phyloP scores from a whole-genome alignment of 192 early-diverging fungal genomes.

The Hyaloraphidium curvatum region DNA sequence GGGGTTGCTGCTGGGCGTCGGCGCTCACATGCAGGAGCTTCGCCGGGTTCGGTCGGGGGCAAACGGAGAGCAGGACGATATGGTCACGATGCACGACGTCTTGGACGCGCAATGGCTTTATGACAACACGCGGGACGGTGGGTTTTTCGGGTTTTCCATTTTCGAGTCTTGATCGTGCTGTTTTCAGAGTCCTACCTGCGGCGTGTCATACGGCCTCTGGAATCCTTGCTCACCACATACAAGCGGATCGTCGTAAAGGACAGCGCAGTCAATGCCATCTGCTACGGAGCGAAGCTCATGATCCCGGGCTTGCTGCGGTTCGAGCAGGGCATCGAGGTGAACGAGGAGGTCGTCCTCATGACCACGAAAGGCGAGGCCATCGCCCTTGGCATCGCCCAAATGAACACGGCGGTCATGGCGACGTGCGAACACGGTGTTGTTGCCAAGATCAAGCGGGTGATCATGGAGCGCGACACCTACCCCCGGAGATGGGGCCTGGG shows the following conservation, averaged over 20 bases:
- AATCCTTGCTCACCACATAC: constrained; percentile 80
- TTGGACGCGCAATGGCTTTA: constrained; percentile 97
- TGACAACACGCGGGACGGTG: constrained; percentile 84
- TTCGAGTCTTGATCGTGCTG: not conserved
- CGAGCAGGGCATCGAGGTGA: constrained; percentile 83
- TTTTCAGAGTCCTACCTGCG: constrained; percentile 75
- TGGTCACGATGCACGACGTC: constrained; percentile 98
- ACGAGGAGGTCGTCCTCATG: constrained; percentile 97
- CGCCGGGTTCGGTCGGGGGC: constrained; percentile 88
- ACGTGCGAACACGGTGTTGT: constrained; percentile 92
- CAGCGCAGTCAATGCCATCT: constrained; percentile 93
- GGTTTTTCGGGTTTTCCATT: constrained; percentile 1
- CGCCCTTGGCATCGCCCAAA: constrained; percentile 88
- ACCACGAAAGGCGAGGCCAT: constrained; percentile 99
- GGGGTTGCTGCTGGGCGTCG: constrained; percentile 82
- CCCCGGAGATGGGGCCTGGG: constrained; percentile 96
- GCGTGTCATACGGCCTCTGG: constrained; percentile 77
- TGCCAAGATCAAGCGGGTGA: constrained; percentile 98
- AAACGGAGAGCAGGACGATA: constrained; percentile 70
- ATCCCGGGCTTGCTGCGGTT: constrained; percentile 91
- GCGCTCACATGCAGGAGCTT: constrained; percentile 99
- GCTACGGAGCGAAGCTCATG: constrained; percentile 99
- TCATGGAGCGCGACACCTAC: constrained; percentile 99
- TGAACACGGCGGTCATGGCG: constrained; percentile 96
- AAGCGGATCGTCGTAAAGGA: constrained; percentile 99